Percentiles rank a stretch among this genome's conserved stretches.
phyloP scores from a whole-genome alignment of 768 basidiomycete genomes.

The Russula foetens region DNA sequence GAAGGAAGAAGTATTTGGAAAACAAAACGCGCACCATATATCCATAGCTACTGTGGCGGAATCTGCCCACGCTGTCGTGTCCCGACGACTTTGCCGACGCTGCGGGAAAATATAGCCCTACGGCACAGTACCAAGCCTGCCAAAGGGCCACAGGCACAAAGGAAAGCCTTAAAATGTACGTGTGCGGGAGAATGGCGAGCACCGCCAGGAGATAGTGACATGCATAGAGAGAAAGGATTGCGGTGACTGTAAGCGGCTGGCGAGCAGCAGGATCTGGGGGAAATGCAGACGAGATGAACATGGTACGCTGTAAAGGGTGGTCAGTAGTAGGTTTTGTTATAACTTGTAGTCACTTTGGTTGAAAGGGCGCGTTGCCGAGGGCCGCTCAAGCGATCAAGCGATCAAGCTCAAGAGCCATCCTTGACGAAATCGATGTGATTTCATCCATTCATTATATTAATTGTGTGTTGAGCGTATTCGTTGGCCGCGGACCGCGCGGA shows the following conservation, averaged over 20 bases:
- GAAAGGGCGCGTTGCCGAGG: too few species aligned
- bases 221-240: not conserved
- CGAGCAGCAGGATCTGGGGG: slow-evolving; percentile 7
- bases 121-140: slow-evolving; percentile 4
- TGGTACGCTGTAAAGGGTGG: too few species aligned
- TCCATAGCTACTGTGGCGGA: not conserved
- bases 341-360: too few species aligned
- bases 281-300: too few species aligned
- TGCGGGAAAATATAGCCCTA: not conserved
- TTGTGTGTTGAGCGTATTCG: too few species aligned
- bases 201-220: slow-evolving; percentile 5
- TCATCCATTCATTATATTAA: too few species aligned
- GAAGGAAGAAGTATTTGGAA: too few species aligned
- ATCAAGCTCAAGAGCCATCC: too few species aligned
- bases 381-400: too few species aligned
- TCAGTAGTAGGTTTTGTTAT: too few species aligned
- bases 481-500: too few species aligned
- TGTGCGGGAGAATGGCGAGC: slow-evolving; percentile 13
- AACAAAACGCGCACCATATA: slow-evolving; percentile 4
- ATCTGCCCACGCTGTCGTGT: not conserved
- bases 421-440: too few species aligned
- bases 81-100: not conserved
- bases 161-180: not conserved
- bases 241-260: not conserved
- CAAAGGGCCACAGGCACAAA: slow-evolving; percentile 4